Conservation (phyloP, 257 asterid genomes). For the Nicotiana sylvestris region DNA sequence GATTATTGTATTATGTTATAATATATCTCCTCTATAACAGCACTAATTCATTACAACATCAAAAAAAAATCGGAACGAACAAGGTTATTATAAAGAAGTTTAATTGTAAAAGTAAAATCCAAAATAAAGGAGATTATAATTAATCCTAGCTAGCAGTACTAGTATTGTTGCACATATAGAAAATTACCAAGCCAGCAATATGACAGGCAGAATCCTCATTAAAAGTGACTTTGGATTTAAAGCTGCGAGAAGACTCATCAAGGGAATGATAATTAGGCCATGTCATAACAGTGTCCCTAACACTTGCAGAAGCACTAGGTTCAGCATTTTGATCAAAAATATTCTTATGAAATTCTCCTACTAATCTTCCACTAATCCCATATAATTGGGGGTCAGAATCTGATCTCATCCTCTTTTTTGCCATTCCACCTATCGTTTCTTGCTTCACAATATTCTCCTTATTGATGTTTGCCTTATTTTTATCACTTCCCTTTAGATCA, state of each 20-base stretch:
- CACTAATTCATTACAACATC: too few relatives aligned
- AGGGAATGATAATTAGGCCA: neutral
- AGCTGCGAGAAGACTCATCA: neutral
- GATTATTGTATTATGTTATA: too few relatives aligned
- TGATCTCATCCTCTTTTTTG: neutral
- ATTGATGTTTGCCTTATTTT: neutral
- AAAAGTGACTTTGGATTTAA: neutral
- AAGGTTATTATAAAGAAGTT: too few relatives aligned
- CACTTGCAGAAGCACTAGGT: neutral
- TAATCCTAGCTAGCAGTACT: too few relatives aligned
- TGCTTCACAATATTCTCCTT: neutral
- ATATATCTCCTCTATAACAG: too few relatives aligned
- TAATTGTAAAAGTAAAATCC: too few relatives aligned
- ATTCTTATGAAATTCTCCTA: neutral
- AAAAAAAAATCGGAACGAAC: too few relatives aligned
- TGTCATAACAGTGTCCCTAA: neutral
- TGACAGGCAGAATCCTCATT: neutral
- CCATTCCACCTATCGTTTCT: neutral
- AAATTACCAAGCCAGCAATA: neutral
- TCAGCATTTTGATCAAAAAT: neutral
- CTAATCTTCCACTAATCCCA: neutral
- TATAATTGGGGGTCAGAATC: constrained; percentile 12
- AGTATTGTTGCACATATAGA: too few relatives aligned
- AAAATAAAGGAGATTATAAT: too few relatives aligned
- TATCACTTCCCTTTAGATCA: neutral